Evolutionary conservation across 352 stramenopile genomes (phyloP), one percentile per base, ranked within the genome.

Genomic region (Chrysophaeum taylorii): DNA sequence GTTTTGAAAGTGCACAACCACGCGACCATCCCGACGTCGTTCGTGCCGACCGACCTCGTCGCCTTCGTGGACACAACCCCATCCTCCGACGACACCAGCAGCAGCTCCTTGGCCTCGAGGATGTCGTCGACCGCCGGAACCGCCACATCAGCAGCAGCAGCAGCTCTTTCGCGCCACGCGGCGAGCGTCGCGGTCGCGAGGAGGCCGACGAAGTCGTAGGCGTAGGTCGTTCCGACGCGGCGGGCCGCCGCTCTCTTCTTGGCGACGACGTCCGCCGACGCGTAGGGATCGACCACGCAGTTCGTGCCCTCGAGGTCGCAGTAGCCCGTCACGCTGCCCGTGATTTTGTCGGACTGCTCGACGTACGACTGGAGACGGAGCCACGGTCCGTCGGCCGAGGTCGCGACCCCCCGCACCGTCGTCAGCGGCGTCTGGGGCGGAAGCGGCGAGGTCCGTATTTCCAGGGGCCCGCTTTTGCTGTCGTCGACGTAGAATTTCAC

Each of bases 151-250:
- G 9, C 57, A 5, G 18, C 18, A 9, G 5, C 25, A 9, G 48
- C 25, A 18, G 48, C 48, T 90, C 85, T 53, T 90, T 74, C 41
- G 90, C 75, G 70, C 94, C 94, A 98, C 50, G 92, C 84, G 52
- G 88, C 85, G 70, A 98, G 80, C 69, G 98, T 78, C 53, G 89
- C 92, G 79, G 97, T 94, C 80, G 98, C 94, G 69, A 99, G 89
- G 23, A 99, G 84, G 73, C 97, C 95, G 64, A 98, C 79, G 86
- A 99, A 99, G 83, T 99, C 96, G 84, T 98, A 98, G 38, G 94
- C 93, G 80, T 98, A 99, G 7, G 97, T 96, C 33, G 94, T 98
- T 81, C 96, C 96, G 70, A 96, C 96, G 82, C 95, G 92, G 76
- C 88, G 83, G 72, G 89, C 87, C 38, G 87, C 85, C 29, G 85